Base-by-base conservation (phyloP, 1,139 yeast genomes). In the Suhomyces maxii region DNA sequence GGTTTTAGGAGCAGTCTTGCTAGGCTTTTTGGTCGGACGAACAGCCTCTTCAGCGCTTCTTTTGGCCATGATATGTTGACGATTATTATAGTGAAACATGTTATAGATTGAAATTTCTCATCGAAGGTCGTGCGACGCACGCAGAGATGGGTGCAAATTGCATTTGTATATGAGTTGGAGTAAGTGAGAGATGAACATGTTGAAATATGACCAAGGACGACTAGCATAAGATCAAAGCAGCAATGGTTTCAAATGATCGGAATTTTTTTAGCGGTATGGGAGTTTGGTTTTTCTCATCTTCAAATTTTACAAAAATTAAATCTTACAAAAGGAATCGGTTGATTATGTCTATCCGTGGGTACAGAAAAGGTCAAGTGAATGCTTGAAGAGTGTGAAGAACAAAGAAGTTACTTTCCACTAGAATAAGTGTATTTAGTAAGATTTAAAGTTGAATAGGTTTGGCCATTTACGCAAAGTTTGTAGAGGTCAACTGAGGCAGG, bases 21-120 rank as follows among this genome's bases (percentile, higher is more conserved):
- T 51, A 4, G 76, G 75, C 47, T 69, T 69, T 50, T 67, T 70
- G 12, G 68, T 64, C 5, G 65, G 57, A 45, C 58, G 61, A 10
- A 54, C 57, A 11, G 51, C 49, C 38, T 50, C 57, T 34, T 58
- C 61, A 28, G 53, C 58, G 25, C 52, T 49, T 59, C 72, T 61
- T 55, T 71, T 68, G 6, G 54, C 57, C 58, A 55, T 55, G 36
- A 9, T 40, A 30, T 35, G 30, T 40, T 34, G 34, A 28, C 8
- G 37, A 38, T n/a, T 25, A 34, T 26, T 8, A 28, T n/a, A 8
- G 31, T 28, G 12, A 14, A 12, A 34, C 3, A 42, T 33, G 35
- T 2, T 18, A 18, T 18, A 13, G 34, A 26, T 28, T 26, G 28
- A 34, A 30, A 34, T 42, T 36, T 31, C 41, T 46, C 48, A 43